Base-by-base conservation (phyloP, 306 rosid species). In the Amphicarpaea edgeworthii region DNA sequence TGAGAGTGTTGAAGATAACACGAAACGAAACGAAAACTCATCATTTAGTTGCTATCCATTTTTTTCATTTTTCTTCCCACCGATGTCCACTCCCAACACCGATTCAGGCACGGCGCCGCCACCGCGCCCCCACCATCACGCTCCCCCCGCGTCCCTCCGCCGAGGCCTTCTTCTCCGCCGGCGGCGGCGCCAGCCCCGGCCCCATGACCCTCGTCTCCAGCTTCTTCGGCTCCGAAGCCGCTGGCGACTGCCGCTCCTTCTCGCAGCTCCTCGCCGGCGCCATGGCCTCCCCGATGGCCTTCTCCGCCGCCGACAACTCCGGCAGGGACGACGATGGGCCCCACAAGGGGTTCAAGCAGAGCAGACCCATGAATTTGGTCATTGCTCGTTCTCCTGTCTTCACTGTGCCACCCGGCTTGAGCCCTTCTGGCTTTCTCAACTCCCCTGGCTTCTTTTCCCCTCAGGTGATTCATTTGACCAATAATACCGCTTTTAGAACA, bases 181-280 rank as follows among this genome's bases (percentile, higher is more conserved):
- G 85, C 15, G 51, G 81, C 16, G 97, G 86, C 0, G 86, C 82
- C 0, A 96, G 99, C 59, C 99, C 99, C 0, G 99, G 99, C 4
- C 99, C 99, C 30, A 85, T 96, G 99, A 96, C 99, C 9, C 97
- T 96, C 4, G 96, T 96, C 55, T 92, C 99, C 9, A 88, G 81
- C 81, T 96, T 92, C 90, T 92, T 96, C 84, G 72, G 75, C 28
- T 32, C 78, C 24, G 82, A 76, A 24, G 89, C 90, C 40, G 91
- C 90, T 41, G 76, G 34, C 32, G 93, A 87, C 30, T 84, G 43
- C 37, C 82, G 90, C 47, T 93, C 98, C 38, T 96, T 96, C 82
- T 92, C 99, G 17, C 99, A 96, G 72, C 90, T 96, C 14, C 99
- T 96, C 5, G 99, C 99, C 46, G 99, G 99, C 34, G 97, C 99